Evolutionary conservation across 192 early-diverging fungal genomes (phyloP).

Genomic region (Funneliformis geosporum): DNA sequence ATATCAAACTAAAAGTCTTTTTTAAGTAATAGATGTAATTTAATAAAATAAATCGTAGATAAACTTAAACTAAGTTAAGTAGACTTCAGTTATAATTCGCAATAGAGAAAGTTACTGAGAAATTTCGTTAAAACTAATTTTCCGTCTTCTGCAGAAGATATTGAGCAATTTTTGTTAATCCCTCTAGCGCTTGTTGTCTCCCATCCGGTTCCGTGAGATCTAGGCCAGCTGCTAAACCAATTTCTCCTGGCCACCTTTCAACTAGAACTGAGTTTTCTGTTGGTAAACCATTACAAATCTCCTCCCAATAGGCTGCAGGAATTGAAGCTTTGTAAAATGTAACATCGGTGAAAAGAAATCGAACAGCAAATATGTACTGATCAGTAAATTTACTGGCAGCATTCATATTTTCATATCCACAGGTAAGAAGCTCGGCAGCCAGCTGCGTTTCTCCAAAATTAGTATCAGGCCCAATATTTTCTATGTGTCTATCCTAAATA

Average conservation of each 20-base stretch:
- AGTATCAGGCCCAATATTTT: neutral
- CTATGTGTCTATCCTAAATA: slow-evolving; percentile 13
- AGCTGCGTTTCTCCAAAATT: neutral
- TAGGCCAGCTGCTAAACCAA: neutral
- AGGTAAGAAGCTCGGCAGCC: neutral
- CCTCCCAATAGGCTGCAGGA: neutral
- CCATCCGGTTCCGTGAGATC: neutral
- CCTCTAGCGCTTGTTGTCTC: too few relatives aligned
- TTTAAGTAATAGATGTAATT: too few relatives aligned
- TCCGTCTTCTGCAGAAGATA: too few relatives aligned
- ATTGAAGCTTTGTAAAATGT: slow-evolving; percentile 13
- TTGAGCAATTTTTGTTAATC: too few relatives aligned
- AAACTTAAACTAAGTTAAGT: too few relatives aligned
- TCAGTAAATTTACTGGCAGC: neutral
- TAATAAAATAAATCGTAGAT: too few relatives aligned
- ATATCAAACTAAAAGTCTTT: too few relatives aligned
- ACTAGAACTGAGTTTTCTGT: slow-evolving; percentile 8
- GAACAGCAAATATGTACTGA: slow-evolving; percentile 10
- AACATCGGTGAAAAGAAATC: neutral
- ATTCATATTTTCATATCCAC: slow-evolving; percentile 1
- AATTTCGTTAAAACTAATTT: too few relatives aligned
- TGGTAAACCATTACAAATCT: neutral
- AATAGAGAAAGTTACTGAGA: too few relatives aligned
- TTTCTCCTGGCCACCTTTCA: neutral
- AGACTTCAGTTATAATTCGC: too few relatives aligned